Base-by-base conservation (phyloP, 1,284 basidiomycete species). In the Wallemia mellicola region DNA sequence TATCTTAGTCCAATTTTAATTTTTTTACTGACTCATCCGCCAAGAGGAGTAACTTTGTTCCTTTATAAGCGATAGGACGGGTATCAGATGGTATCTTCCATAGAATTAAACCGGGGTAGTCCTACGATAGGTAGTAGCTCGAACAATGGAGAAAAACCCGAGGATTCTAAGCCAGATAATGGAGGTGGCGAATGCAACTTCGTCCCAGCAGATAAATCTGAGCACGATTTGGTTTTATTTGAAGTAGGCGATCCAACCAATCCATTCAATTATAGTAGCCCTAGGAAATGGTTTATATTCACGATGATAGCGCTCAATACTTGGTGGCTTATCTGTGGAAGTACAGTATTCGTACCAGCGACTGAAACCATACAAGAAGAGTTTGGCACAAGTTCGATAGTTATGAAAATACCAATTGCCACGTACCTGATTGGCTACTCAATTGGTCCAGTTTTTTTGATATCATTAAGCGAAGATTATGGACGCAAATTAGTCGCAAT, bases 401-500 rank as follows among this genome's bases (percentile, higher is more conserved):
- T n/a, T 3, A 15, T 3, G 14, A 48, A 48, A n/a, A n/a, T 48
- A 11, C 38, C 38, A 11, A 48, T 48, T n/a, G 22, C 22, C 14
- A 48, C 38, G 14, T 48, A 48, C 19, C n/a, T 48, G 5, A 11
- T 48, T 5, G 38, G 38, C 9, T 48, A 48, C 38, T 17, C 14
- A 5, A 3, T 48, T n/a, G 38, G 79, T 0, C 71, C 67, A 1
- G 63, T 71, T 14, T 62, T 73, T 60, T 73, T 72, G 72, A 73
- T 73, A 0, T 77, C 78, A 1, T 74, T 76, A 3, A 78, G 77
- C 28, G 81, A 83, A 66, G 69, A 82, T 1, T 67, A 78, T 32
- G 81, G 81, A 9, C 73, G 81, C 11, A 70, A 75, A 38, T 76
- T 75, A 2, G 70, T 82, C 48, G 76, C 79, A 65, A 61, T 77